Evolutionary conservation across 192 early-diverging fungal species (phyloP), one percentile per base, ranked within the genome.

Genomic region (Oehlia diaphana): DNA sequence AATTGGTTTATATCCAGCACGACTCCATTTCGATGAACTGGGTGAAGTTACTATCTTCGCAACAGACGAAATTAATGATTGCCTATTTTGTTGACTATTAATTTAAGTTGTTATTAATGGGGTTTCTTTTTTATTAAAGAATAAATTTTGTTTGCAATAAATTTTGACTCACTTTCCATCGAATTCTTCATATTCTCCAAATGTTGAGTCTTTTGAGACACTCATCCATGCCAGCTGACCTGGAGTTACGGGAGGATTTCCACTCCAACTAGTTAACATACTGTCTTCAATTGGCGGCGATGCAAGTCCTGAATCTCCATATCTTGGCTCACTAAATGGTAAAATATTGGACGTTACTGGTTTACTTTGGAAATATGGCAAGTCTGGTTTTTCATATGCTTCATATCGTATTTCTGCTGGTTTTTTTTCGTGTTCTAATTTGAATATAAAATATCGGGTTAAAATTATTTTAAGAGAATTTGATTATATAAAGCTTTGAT

Each of bases 341-440:
- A 31, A n/a, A 12, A 35, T 13, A 37, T n/a, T 37, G 8, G 37
- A 44, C 19, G 26, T n/a, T 14, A 39, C n/a, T 21, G 53, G 6
- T 42, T 70, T 10, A 6, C 16, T 44, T 9, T 10, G 37, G 6
- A 16, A 47, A 44, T 44, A 26, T 23, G 62, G 9, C 23, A 65
- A 14, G 6, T 10, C 26, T 13, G 75, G 75, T 63, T 77, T 77
- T n/a, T 77, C 75, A n/a, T 77, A 77, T 19, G 75, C 75, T 66
- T 77, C 63, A 63, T 77, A 77, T 42, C 75, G 62, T n/a, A 77
- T 77, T 65, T 39, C 39, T 44, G 9, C 12, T 9, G 12, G n/a
- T 47, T 37, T 49, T 21, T 73, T 73, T 23, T 73, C 63, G 3
- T 2, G 9, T 65, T 35, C 23, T 42, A 16, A 42, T 26, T 1